These are phyloP conservation scores for Suillus ampliporus DNA, from an alignment of 768 basidiomycete species.

Conservation along the genomic window DNA sequence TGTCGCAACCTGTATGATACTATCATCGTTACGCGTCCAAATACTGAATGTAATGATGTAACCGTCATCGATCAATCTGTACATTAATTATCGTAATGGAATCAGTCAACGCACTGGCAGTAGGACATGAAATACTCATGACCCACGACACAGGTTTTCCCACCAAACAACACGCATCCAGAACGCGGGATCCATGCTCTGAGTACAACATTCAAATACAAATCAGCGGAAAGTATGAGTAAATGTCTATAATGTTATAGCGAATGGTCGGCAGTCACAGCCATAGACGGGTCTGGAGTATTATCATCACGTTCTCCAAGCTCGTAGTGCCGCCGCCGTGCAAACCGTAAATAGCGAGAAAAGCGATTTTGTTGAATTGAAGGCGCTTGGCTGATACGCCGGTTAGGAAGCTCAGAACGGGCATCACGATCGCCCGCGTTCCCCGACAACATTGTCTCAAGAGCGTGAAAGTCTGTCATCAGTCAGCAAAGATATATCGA, in stretches of 20 bases:
- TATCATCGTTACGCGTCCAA: no score
- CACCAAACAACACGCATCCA: neutral
- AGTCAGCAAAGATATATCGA: conserved; percentile 7
- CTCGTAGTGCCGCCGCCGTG: conserved; percentile 52
- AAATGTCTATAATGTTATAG: conserved; percentile 14
- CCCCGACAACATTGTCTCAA: conserved; percentile 60
- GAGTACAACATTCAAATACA: neutral
- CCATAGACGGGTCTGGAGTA: conserved; percentile 36
- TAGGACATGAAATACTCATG: neutral
- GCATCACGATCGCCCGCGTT: conserved; percentile 29
- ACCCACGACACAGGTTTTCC: neutral
- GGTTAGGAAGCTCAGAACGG: conserved; percentile 5
- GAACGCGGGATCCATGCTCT: neutral
- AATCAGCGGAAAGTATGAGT: neutral
- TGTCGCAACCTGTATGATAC: no score
- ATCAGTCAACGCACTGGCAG: neutral
- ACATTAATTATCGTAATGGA: no score
- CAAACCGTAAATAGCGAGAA: conserved; percentile 63
- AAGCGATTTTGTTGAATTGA: conserved; percentile 47
- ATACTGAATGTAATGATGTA: no score
- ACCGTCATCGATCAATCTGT: no score
- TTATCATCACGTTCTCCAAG: conserved; percentile 38
- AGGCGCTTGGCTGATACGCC: conserved; percentile 22
- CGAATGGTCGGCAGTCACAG: neutral
- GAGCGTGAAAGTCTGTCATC: conserved; percentile 58